Evolutionary conservation across 306 rosid species (phyloP).

Genomic region (Argentina anserina): DNA sequence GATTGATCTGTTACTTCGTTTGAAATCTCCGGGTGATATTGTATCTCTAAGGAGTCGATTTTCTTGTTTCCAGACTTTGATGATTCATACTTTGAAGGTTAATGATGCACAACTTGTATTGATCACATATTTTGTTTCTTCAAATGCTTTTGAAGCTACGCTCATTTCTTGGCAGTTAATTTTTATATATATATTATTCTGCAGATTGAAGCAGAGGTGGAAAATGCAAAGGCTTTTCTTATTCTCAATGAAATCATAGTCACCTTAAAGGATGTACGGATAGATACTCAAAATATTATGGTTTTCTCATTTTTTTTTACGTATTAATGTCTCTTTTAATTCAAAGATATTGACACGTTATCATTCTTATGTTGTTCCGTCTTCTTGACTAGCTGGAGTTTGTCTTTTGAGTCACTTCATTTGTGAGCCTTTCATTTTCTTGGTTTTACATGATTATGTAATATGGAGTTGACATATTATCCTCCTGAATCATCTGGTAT

Average conservation of each 20-base stretch:
- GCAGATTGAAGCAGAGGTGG: slow-evolving; percentile 68
- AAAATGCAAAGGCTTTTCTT: slow-evolving; percentile 66
- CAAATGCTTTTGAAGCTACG: neutral
- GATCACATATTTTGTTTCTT: neutral
- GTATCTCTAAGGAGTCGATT: slow-evolving; percentile 59
- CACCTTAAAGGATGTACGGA: slow-evolving; percentile 74
- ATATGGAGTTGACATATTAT: neutral
- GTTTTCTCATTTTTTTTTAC: neutral
- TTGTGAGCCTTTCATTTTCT: neutral
- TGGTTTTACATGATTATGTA: neutral
- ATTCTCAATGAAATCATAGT: slow-evolving; percentile 85
- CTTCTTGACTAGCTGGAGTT: neutral
- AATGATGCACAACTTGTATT: neutral
- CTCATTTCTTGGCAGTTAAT: neutral
- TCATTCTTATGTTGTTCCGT: neutral
- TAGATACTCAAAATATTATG: slow-evolving; percentile 12
- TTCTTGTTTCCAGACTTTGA: slow-evolving; percentile 56
- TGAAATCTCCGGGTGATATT: slow-evolving; percentile 54
- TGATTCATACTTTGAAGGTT: slow-evolving; percentile 76
- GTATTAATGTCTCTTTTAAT: neutral
- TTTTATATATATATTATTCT: slow-evolving; percentile 22
- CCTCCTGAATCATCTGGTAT: slow-evolving; percentile 3
- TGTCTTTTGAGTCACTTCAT: neutral
- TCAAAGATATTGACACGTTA: neutral
- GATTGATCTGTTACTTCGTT: slow-evolving; percentile 53